A percentile compares a stretch with the other conserved stretches of the same genome.
phyloP scores from a whole-genome alignment of 23 red algal species.

The Gracilaria domingensis region DNA sequence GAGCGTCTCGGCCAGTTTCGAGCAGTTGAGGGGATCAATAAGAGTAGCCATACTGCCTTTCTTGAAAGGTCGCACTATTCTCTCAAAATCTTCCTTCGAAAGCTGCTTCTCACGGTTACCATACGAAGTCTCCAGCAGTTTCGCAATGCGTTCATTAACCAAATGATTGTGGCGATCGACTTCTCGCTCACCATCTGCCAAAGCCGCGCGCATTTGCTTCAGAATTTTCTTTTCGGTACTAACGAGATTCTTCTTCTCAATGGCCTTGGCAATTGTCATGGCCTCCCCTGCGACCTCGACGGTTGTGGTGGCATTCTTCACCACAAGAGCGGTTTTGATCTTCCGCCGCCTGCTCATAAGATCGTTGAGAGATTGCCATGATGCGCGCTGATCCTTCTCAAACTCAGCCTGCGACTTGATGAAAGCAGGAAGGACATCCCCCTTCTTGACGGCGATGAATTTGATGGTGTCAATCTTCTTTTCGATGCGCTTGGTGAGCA shows the following conservation, averaged over 20 bases:
- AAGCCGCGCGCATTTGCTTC: background rate
- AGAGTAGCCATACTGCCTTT: slow-evolving; percentile 37
- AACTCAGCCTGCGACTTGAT: slow-evolving; percentile 39
- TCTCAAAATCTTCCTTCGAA: slow-evolving; percentile 60
- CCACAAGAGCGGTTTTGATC: slow-evolving; percentile 56
- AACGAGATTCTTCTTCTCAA: slow-evolving; percentile 48
- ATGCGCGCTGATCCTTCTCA: background rate
- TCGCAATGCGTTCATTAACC: slow-evolving; percentile 18
- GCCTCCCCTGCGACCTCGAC: slow-evolving; percentile 29
- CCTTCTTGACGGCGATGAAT: slow-evolving; percentile 28
- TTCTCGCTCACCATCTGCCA: background rate
- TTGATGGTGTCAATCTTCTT: slow-evolving; percentile 29
- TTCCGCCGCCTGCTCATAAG: slow-evolving; percentile 36
- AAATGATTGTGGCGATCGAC: slow-evolving; percentile 29
- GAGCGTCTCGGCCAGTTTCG: slow-evolving; percentile 4
- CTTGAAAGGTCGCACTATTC: slow-evolving; percentile 46
- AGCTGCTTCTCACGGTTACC: slow-evolving; percentile 49
- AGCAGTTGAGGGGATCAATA: slow-evolving; percentile 37
- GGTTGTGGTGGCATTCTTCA: slow-evolving; percentile 39
- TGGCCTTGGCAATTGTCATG: slow-evolving; percentile 63
- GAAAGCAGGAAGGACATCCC: background rate
- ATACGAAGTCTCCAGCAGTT: slow-evolving; percentile 46
- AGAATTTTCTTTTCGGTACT: slow-evolving; percentile 32
- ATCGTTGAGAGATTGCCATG: slow-evolving; percentile 34
- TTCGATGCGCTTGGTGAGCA: slow-evolving; percentile 53